Base-by-base conservation (phyloP, 106 monocot species). In the Dioscorea alata region DNA sequence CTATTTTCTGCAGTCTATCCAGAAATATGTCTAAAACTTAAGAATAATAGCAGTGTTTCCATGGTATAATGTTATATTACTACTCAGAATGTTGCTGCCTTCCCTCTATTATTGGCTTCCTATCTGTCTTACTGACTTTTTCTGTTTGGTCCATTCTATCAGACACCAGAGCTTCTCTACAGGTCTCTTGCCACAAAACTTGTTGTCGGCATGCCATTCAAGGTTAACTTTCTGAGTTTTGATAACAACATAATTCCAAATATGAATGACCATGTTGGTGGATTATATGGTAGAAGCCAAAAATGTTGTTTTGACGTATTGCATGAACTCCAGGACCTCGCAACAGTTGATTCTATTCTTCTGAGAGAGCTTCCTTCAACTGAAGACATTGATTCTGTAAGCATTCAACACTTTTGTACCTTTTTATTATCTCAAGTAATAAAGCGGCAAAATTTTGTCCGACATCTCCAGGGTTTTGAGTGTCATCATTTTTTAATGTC, bases 171-270 rank as follows among this genome's bases (percentile, higher is more conserved):
- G 74, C 81, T 93, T 72, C 76, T 99, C 7, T 99, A 99, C 68
- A 90, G 59, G 58, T 93, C 83, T 71, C 99, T 99, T 74, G 90
- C 85, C 13, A 78, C 99, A 74, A 99, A 99, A 70, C 87, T 99
- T 56, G 90, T 82, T 13, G 83, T 99, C 76, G 99, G 99, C 72
- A 99, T 99, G 99, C 99, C 99, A 70, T 99, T 99, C 72, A 93
- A 99, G 99, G 99, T 99, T 64, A 53, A 42, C 53, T 25, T 14
- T 69, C 65, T 42, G 42, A 42, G 9, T 42, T 42, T 42, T 42
- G 42, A 10, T 42, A 42, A 1, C 28, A 28, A 28, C 28, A 28
- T 28, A 28, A 28, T 42, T 42, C 42, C 42, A 42, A 42, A 42
- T 42, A 42, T 42, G 42, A 42, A 42, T 42, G 9, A 42, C 42